Base-by-base conservation (phyloP, 352 stramenopile species). In the Phytophthora niederhauseri region DNA sequence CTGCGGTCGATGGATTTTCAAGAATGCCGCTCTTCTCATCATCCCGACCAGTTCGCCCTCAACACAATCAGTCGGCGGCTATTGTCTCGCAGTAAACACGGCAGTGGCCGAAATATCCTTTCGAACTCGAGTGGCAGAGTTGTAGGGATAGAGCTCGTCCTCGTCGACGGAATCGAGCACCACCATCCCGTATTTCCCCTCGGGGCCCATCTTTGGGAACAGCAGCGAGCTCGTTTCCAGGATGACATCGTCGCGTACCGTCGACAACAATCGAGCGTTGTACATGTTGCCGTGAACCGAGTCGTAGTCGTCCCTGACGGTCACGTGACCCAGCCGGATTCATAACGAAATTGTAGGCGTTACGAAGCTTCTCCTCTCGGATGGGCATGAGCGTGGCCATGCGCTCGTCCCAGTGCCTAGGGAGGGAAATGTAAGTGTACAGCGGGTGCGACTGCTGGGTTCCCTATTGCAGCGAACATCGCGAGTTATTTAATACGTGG, bases 141-240 rank as follows among this genome's bases (percentile, higher is more conserved):
- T 73, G 55, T 65, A 73, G 8, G 66, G 66, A 5, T 68, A 61
- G 3, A 61, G 34, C 3, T 73, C 59, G 22, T 68, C 66, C 15
- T 61, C 66, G 30, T 73, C 66, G 8, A 73, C 54, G 45, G 57
- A 82, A 38, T 85, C 77, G 30, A 62, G 38, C 30, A 57, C 54
- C 12, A 73, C 48, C 5, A 76, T 66, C 3, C 54, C 60, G 20
- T 56, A 70, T 11, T 66, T 34, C 17, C 30, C 67, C 43, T 73
- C 61, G 6, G 60, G 28, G 7, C 71, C 70, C 24, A 77, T 53
- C 24, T 70, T 66, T 3, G 72, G 51, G 48, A 80, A 80, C 15
- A 71, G 34, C 2, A 78, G 51, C 30, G 64, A 64, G 53, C 72
- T 82, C 12, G 65, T 73, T 46, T 80, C 72, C 41, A 65, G 54